A percentile compares a stretch with the other conserved stretches of the same genome.
These are phyloP conservation scores for Pichia ethanolica DNA, from an alignment of 805 yeast genomes.

Conservation along the genomic window DNA sequence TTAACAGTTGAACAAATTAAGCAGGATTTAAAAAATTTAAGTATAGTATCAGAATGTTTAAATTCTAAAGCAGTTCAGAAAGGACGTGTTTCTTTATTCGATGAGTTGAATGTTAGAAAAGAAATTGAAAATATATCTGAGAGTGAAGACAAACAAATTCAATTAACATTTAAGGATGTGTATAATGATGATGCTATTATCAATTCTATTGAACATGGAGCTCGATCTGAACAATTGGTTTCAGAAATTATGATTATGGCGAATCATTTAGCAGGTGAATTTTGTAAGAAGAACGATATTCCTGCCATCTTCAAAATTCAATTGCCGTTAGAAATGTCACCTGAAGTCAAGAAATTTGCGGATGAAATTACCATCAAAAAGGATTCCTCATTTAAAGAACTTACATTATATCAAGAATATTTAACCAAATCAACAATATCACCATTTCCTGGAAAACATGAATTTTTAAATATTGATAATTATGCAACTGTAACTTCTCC, in stretches of 20 bases:
- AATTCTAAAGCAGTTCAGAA: conserved; percentile 24
- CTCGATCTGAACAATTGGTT: conserved; percentile 58
- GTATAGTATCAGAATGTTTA: conserved; percentile 25
- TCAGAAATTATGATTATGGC: conserved; percentile 81
- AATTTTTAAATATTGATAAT: conserved; percentile 50
- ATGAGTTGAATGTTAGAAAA: conserved; percentile 15
- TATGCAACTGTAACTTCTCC: conserved; percentile 87
- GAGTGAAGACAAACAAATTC: conserved; percentile 20
- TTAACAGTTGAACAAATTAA: conserved; percentile 8
- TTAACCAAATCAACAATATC: conserved; percentile 48
- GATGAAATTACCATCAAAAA: conserved; percentile 18
- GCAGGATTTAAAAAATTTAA: conserved; percentile 32
- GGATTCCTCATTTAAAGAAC: conserved; percentile 31
- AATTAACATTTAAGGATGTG: conserved; percentile 18
- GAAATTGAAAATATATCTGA: conserved; percentile 18
- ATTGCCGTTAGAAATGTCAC: conserved; percentile 18
- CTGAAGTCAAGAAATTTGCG: conserved; percentile 15
- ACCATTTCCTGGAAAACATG: conserved; percentile 42
- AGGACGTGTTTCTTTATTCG: conserved; percentile 30
- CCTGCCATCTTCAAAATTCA: conserved; percentile 45
- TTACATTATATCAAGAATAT: conserved; percentile 36
- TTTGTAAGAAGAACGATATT: conserved; percentile 35
- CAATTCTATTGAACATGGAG: conserved; percentile 7
- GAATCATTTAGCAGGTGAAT: conserved; percentile 51
- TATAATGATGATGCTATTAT: conserved; percentile 10